Evolutionary conservation across 257 asterid genomes (phyloP).

Genomic region (Paraleonurus japonicus): DNA sequence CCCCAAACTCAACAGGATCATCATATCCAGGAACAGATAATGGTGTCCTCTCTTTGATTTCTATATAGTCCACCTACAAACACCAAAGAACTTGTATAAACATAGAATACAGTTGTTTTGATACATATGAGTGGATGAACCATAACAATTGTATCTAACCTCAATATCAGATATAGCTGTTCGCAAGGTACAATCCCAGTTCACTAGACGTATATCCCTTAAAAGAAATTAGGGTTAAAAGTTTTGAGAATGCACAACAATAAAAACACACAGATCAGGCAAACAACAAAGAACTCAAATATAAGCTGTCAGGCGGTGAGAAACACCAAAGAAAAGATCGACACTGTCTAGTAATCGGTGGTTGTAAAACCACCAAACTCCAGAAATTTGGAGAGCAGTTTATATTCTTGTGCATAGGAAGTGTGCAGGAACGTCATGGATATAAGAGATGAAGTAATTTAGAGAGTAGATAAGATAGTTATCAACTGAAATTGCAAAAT

Average conservation of each 20-base stretch:
- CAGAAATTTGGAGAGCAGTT: not conserved
- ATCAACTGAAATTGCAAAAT: slow-evolving; percentile 3
- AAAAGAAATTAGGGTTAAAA: slow-evolving; percentile 20
- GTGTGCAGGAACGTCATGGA: not conserved
- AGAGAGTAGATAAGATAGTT: not conserved
- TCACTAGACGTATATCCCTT: slow-evolving; percentile 89
- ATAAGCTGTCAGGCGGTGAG: not conserved
- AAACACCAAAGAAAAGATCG: slow-evolving; percentile 2
- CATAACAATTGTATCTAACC: slow-evolving; percentile 39
- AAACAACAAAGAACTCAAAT: not conserved
- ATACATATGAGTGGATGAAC: slow-evolving; percentile 9
- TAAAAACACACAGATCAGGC: slow-evolving; percentile 1
- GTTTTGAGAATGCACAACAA: slow-evolving; percentile 11
- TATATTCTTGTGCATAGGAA: not conserved
- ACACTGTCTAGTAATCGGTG: not conserved
- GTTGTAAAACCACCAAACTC: not conserved
- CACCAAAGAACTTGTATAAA: slow-evolving; percentile 26
- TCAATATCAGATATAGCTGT: slow-evolving; percentile 98
- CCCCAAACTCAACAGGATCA: slow-evolving; percentile 85
- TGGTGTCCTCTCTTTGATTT: slow-evolving; percentile 71
- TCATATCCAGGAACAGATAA: slow-evolving; percentile 73
- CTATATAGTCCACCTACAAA: slow-evolving; percentile 75
- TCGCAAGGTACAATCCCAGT: slow-evolving; percentile 89
- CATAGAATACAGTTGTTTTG: not conserved
- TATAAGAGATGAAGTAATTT: not conserved